Conservation (phyloP, 2,329 filamentous ascomycete genomes). For the Ceratocystis diversiconidia region DNA sequence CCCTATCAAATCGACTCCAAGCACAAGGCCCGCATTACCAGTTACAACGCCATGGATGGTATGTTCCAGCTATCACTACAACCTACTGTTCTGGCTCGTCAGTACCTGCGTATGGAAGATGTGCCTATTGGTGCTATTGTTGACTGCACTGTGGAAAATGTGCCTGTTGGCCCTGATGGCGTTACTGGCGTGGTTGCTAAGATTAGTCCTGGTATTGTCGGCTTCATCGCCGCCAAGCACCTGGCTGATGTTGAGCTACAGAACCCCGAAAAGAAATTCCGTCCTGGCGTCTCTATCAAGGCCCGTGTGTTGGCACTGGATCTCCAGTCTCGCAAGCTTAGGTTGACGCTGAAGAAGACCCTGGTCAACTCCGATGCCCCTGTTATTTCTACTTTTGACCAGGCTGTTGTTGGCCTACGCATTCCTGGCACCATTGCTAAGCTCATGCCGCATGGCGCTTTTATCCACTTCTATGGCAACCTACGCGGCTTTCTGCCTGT, state of each 20-base stretch:
- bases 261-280: conserved; percentile 92
- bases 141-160: conserved; percentile 69
- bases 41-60: conserved; percentile 78
- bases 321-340: conserved; percentile 58
- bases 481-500: conserved; percentile 80
- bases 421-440: conserved; percentile 79
- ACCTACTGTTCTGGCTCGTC: conserved; percentile 66
- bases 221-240: conserved; percentile 78
- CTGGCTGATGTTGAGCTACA: conserved; percentile 76
- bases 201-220: conserved; percentile 72
- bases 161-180: conserved; percentile 65
- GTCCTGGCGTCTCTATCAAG: conserved; percentile 71
- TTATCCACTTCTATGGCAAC: conserved; percentile 80
- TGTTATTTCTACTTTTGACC: conserved; percentile 65
- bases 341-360: conserved; percentile 86
- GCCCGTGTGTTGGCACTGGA: conserved; percentile 74
- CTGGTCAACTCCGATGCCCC: conserved; percentile 76
- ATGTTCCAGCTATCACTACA: conserved; percentile 77
- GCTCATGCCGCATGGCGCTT: conserved; percentile 61
- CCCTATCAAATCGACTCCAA: conserved; percentile 63
- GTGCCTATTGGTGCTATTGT: conserved; percentile 68
- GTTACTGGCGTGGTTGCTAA: conserved; percentile 70
- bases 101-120: conserved; percentile 85
- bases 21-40: conserved; percentile 69
- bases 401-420: conserved; percentile 59